Conservation (phyloP, 345 rosid species). For the Pugionium dolabratum region DNA sequence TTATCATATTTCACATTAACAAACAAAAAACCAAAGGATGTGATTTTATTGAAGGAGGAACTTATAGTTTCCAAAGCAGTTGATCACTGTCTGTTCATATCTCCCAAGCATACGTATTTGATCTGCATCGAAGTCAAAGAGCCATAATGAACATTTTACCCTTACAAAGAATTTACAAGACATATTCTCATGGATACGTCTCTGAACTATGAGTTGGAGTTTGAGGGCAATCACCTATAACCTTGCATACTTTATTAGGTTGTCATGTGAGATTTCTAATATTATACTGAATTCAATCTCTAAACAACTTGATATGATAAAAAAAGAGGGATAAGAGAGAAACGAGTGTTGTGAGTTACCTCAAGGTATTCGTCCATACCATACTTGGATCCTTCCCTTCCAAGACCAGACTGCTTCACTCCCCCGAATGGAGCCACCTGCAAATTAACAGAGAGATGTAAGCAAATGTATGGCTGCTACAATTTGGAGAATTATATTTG, state of each 20-base stretch:
- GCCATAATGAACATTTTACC: not conserved
- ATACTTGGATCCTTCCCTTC: slow-evolving; percentile 97
- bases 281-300: slow-evolving; percentile 13
- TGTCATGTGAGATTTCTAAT: slow-evolving; percentile 18
- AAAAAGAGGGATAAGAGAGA: slow-evolving; percentile 11
- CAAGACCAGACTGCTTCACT: slow-evolving; percentile 92
- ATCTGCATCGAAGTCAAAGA: slow-evolving; percentile 47
- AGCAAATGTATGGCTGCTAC: slow-evolving; percentile 3
- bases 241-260: slow-evolving; percentile 17
- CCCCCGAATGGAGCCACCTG: slow-evolving; percentile 99
- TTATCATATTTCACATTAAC: slow-evolving; percentile 13
- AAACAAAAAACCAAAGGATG: not conserved
- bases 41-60: slow-evolving; percentile 23
- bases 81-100: slow-evolving; percentile 65
- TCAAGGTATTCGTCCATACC: slow-evolving; percentile 94
- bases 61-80: slow-evolving; percentile 25
- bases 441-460: slow-evolving; percentile 17
- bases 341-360: slow-evolving; percentile 45
- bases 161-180: slow-evolving; percentile 10
- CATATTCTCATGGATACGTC: slow-evolving; percentile 4
- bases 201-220: slow-evolving; percentile 1
- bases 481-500: not conserved
- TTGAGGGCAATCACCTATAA: slow-evolving; percentile 11
- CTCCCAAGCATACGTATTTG: slow-evolving; percentile 83
- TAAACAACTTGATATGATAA: not conserved